Conservation (phyloP, 2,329 filamentous ascomycete species). For the Trichophyton rubrum region DNA sequence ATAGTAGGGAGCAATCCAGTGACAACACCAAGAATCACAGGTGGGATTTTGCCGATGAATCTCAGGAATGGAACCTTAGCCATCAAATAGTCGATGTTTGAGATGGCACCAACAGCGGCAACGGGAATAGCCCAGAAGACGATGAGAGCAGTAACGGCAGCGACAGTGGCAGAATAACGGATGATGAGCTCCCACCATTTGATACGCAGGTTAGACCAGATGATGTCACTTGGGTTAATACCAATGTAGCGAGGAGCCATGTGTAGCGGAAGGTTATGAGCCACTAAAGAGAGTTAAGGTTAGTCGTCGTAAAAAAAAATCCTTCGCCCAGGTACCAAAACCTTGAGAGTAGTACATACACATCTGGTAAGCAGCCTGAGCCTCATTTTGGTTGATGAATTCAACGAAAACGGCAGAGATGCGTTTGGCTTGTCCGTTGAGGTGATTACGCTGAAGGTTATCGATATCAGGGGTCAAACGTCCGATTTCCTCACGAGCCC, state of each 20-base stretch:
- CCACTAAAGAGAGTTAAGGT: slow-evolving; percentile 35
- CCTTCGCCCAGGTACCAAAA: not conserved
- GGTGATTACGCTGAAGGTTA: slow-evolving; percentile 54
- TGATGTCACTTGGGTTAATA: slow-evolving; percentile 63
- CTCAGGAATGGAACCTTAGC: slow-evolving; percentile 53
- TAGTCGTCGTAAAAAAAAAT: not conserved
- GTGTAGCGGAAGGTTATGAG: slow-evolving; percentile 75
- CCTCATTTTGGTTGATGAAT: slow-evolving; percentile 68
- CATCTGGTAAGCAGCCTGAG: slow-evolving; percentile 76
- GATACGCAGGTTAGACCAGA: slow-evolving; percentile 76
- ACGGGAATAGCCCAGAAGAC: slow-evolving; percentile 77
- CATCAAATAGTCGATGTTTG: slow-evolving; percentile 63
- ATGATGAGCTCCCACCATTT: slow-evolving; percentile 76
- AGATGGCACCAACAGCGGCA: slow-evolving; percentile 70
- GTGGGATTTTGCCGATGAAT: slow-evolving; percentile 63
- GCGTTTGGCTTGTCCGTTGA: slow-evolving; percentile 50
- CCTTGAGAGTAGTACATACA: slow-evolving; percentile 14
- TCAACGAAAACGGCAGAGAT: slow-evolving; percentile 80
- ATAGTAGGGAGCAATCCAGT: slow-evolving; percentile 74
- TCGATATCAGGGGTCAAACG: slow-evolving; percentile 61
- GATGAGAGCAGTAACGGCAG: slow-evolving; percentile 64
- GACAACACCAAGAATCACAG: slow-evolving; percentile 63
- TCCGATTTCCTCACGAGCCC: slow-evolving; percentile 66
- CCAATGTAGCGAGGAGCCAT: slow-evolving; percentile 81
- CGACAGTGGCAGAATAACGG: slow-evolving; percentile 54